Percentiles rank a stretch among this genome's conserved stretches.
Evolutionary conservation across 1,139 yeast species (phyloP).

Genomic region (Kodamaea fungicola): DNA sequence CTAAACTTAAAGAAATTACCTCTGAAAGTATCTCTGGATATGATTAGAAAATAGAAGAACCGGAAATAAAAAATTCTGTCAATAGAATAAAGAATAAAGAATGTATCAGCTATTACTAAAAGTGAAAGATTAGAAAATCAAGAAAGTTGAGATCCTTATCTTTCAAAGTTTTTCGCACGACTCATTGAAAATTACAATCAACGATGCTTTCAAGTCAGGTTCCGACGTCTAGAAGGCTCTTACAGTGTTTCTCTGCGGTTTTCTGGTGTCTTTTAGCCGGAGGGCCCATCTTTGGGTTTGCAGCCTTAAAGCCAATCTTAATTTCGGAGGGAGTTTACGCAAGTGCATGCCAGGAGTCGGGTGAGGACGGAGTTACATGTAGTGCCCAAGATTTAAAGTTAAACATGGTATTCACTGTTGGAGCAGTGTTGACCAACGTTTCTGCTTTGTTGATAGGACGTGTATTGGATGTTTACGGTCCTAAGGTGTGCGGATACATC

Average conservation of each 20-base stretch:
- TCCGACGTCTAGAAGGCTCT: conserved; percentile 13
- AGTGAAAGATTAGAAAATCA: too few species aligned
- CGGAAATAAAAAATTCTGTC: too few species aligned
- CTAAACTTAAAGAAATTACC: too few species aligned
- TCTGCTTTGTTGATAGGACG: conserved; percentile 42
- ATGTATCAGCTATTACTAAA: too few species aligned
- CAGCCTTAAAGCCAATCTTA: conserved; percentile 44
- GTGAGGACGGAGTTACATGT: conserved; percentile 16
- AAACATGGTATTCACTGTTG: conserved; percentile 46
- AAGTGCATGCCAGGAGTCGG: conserved; percentile 25
- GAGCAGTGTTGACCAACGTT: conserved; percentile 43
- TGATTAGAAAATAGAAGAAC: too few species aligned
- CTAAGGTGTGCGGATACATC: conserved; percentile 40
- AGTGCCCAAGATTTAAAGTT: conserved; percentile 41
- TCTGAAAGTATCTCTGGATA: too few species aligned
- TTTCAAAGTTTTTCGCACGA: too few species aligned
- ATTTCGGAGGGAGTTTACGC: conserved; percentile 40
- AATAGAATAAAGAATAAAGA: too few species aligned
- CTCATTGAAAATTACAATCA: neutral
- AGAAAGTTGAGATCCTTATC: too few species aligned
- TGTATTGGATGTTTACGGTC: conserved; percentile 40
- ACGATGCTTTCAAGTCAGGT: neutral
- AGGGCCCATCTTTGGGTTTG: conserved; percentile 48
- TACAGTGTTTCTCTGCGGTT: conserved; percentile 34
- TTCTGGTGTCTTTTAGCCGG: conserved; percentile 44